These are phyloP conservation scores for Phaeophleospora eucalypticola DNA, from an alignment of 2,329 filamentous ascomycete species.

Conservation along the genomic window DNA sequence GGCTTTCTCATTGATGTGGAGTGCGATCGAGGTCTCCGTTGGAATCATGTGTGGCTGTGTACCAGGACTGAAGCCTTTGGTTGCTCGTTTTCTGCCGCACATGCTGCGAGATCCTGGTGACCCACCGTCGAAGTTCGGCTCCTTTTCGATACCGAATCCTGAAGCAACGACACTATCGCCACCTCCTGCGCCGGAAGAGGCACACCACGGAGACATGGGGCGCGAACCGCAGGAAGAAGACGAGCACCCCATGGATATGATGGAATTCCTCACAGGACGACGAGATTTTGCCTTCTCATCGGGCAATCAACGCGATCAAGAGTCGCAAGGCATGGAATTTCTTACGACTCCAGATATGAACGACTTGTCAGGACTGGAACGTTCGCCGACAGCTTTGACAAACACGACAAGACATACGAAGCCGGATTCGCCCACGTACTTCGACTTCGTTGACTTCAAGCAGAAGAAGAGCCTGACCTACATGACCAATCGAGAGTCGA, in stretches of 20 bases:
- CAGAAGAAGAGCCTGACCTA: slow-evolving; percentile 67
- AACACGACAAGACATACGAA: slow-evolving; percentile 38
- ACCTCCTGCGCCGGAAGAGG: slow-evolving; percentile 17
- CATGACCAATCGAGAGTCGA: slow-evolving; percentile 59
- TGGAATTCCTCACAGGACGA: slow-evolving; percentile 48
- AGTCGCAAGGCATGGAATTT: slow-evolving; percentile 43
- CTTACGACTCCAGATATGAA: slow-evolving; percentile 46
- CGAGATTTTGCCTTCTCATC: slow-evolving; percentile 4
- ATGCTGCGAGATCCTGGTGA: slow-evolving; percentile 50
- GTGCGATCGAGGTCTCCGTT: slow-evolving; percentile 82
- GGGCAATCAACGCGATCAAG: background rate
- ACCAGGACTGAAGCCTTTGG: slow-evolving; percentile 84
- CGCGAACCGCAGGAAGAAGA: slow-evolving; percentile 8
- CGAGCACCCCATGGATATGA: slow-evolving; percentile 37
- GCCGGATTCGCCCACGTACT: slow-evolving; percentile 52
- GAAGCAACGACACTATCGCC: slow-evolving; percentile 7
- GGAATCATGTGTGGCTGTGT: slow-evolving; percentile 89
- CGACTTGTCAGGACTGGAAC: slow-evolving; percentile 24
- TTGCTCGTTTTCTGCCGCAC: slow-evolving; percentile 58
- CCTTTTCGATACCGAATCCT: slow-evolving; percentile 17
- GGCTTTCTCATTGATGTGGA: slow-evolving; percentile 81
- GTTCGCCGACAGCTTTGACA: slow-evolving; percentile 37
- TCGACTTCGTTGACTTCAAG: slow-evolving; percentile 71
- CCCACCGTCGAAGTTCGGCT: slow-evolving; percentile 30
- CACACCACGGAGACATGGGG: slow-evolving; percentile 25